Conservation (phyloP, 371 early-diverging fungal species). For the Mortierella sp. region DNA sequence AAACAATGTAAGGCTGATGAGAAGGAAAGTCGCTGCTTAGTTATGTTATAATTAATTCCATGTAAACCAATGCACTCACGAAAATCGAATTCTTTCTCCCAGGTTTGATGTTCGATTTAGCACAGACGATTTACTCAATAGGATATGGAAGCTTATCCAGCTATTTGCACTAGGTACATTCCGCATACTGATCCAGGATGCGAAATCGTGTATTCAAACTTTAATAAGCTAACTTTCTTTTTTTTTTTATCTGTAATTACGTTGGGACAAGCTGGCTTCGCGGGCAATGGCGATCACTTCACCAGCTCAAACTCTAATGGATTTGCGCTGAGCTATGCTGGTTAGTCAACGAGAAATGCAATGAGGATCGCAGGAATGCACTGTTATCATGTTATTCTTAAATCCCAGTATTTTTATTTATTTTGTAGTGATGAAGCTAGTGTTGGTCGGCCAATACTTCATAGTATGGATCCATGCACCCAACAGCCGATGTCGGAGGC, state of each 20-base stretch:
- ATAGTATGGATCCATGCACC: conserved; percentile 45
- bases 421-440: conserved; percentile 35
- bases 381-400: neutral
- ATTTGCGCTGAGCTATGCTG: conserved; percentile 39
- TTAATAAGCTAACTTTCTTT: neutral
- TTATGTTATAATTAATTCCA: too few species aligned
- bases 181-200: too few species aligned
- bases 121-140: conserved; percentile 41
- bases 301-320: conserved; percentile 38
- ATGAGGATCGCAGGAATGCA: neutral
- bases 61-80: too few species aligned
- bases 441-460: conserved; percentile 37
- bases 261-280: conserved; percentile 23
- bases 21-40: neutral
- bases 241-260: neutral
- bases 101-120: conserved; percentile 49
- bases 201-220: neutral
- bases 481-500: conserved; percentile 14
- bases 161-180: conserved; percentile 34
- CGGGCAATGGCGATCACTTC: conserved; percentile 38
- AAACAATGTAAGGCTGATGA: conserved; percentile 57
- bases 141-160: conserved; percentile 46
- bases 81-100: neutral
- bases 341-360: neutral
- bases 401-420: neutral